These are phyloP conservation scores for Colletotrichum lupini DNA, from an alignment of 2,329 filamentous ascomycete genomes.

Conservation along the genomic window DNA sequence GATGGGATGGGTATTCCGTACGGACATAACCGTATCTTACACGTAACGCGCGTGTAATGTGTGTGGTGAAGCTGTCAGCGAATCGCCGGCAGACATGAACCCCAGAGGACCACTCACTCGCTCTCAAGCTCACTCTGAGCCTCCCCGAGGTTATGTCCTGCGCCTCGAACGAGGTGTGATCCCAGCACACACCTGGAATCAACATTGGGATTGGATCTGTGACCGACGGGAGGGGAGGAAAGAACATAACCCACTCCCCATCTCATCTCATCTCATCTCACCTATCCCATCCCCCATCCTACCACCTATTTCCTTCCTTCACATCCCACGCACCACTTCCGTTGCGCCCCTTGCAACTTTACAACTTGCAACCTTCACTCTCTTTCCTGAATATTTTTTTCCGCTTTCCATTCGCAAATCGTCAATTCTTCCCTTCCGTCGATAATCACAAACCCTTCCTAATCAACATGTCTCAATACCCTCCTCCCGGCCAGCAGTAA, in stretches of 20 bases:
- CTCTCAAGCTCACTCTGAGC: no score
- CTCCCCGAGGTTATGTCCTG: background rate
- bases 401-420: background rate
- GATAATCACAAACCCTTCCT: conserved; percentile 12
- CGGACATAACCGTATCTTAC: background rate
- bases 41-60: background rate
- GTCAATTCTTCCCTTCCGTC: background rate
- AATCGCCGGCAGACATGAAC: background rate
- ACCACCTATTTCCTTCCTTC: conserved; percentile 15
- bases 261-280: background rate
- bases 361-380: conserved; percentile 17
- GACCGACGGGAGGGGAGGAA: background rate
- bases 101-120: background rate
- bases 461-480: conserved; percentile 50
- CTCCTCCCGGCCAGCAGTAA: conserved; percentile 32
- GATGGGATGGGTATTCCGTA: background rate
- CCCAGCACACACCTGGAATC: background rate
- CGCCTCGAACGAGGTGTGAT: background rate
- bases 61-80: background rate
- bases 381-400: background rate
- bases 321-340: conserved; percentile 4
- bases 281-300: background rate
- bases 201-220: background rate
- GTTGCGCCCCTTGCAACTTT: background rate
- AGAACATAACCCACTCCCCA: background rate